phyloP scores from a whole-genome alignment of 1,139 yeast species.

The Casaregolazyma suthepensis region DNA sequence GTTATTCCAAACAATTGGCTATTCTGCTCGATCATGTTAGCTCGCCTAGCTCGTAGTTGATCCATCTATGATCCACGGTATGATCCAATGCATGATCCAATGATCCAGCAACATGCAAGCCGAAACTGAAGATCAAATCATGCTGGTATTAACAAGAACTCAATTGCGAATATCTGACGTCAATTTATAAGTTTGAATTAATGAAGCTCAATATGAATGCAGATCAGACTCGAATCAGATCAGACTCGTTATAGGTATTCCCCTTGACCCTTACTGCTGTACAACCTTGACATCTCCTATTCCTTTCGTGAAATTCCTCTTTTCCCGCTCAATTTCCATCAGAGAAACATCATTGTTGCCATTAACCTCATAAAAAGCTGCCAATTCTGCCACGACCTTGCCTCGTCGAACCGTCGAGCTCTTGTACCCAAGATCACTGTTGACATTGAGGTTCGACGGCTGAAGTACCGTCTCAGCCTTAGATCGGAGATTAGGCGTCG shows the following conservation, averaged over 20 bases:
- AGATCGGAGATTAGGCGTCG: background rate
- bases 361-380: conserved; percentile 30
- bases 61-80: no score
- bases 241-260: background rate
- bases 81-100: background rate
- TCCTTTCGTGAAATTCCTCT: conserved; percentile 7
- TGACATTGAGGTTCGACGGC: conserved; percentile 13
- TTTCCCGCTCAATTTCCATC: conserved; percentile 18
- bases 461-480: conserved; percentile 9
- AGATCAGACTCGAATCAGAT: background rate
- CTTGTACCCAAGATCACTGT: conserved; percentile 15
- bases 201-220: background rate
- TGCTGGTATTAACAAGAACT: background rate
- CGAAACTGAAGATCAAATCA: background rate
- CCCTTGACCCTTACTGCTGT: background rate
- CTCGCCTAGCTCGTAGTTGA: no score
- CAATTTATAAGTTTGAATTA: no score
- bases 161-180: background rate
- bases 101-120: background rate
- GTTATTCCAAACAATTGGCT: background rate
- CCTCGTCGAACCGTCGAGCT: conserved; percentile 22
- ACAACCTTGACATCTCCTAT: background rate
- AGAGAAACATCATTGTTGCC: conserved; percentile 23
- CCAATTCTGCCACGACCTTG: conserved; percentile 31
- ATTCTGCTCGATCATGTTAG: no score